Evolutionary conservation across 2,329 filamentous ascomycete genomes (phyloP).

Genomic region (Xylariaceae sp.): DNA sequence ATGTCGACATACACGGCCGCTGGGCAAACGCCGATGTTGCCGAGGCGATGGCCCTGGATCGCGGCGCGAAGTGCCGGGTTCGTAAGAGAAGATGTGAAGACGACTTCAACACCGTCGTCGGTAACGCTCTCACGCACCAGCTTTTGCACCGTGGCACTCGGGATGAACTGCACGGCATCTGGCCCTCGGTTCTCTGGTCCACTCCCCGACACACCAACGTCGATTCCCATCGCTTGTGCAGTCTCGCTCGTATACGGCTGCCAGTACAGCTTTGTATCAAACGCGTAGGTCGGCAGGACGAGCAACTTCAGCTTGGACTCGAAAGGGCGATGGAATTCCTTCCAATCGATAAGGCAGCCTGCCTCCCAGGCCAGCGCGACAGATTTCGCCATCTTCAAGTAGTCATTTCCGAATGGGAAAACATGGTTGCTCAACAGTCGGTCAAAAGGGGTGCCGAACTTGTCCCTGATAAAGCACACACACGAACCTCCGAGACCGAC

Average conservation of each 20-base stretch:
- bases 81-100: constrained; percentile 10
- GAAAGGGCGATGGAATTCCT: constrained; percentile 11
- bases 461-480: too few relatives aligned
- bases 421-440: too few relatives aligned
- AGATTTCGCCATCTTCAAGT: constrained; percentile 4
- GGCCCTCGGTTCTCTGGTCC: not conserved
- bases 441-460: too few relatives aligned
- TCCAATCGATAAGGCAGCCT: constrained; percentile 9
- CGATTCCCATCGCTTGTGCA: constrained; percentile 4
- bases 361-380: constrained; percentile 10
- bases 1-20: constrained; percentile 17
- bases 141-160: constrained; percentile 13
- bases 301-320: constrained; percentile 5
- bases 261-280: constrained; percentile 14
- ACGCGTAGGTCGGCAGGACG: constrained; percentile 15
- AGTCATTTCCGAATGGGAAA: too few relatives aligned
- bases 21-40: constrained; percentile 12
- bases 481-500: too few relatives aligned
- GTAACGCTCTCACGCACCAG: constrained; percentile 2
- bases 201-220: not conserved
- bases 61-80: constrained; percentile 7
- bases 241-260: constrained; percentile 10
- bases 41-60: constrained; percentile 13
- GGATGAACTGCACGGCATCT: constrained; percentile 1
- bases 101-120: constrained; percentile 9